phyloP scores from a whole-genome alignment of 2,329 filamentous ascomycete species.

The Stachybotrys echinatus region DNA sequence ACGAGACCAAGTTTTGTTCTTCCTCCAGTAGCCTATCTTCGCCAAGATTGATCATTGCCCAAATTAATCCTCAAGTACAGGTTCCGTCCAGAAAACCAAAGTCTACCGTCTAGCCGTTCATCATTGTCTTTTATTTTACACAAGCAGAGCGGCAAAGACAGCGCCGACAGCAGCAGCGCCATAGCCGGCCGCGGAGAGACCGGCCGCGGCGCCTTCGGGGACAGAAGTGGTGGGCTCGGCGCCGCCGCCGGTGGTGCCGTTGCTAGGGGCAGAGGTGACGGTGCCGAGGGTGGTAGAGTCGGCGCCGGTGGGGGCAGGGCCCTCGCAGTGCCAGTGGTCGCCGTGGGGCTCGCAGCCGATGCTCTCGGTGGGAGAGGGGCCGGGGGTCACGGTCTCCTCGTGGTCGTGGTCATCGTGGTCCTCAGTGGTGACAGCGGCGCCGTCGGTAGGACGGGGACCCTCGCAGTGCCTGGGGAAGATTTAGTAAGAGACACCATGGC shows the following conservation, averaged over 20 bases:
- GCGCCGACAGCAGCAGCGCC: neutral
- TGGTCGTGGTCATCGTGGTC: neutral
- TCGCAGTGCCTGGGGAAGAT: neutral
- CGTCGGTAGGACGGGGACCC: neutral
- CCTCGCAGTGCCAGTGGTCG: slow-evolving; percentile 3
- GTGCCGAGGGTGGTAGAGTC: neutral
- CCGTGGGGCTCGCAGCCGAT: slow-evolving; percentile 2
- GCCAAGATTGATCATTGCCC: too few species aligned
- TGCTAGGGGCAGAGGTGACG: neutral
- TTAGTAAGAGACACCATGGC: neutral
- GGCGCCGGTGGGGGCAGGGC: neutral
- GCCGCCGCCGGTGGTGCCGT: neutral
- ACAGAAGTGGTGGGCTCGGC: neutral
- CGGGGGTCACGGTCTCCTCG: neutral
- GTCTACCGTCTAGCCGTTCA: too few species aligned
- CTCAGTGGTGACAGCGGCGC: neutral
- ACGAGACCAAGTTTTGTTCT: too few species aligned
- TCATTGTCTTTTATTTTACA: neutral
- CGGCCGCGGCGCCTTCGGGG: neutral
- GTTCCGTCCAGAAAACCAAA: too few species aligned
- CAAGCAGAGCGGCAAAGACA: neutral
- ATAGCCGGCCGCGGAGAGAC: neutral
- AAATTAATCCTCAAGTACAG: too few species aligned
- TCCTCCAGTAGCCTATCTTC: too few species aligned
- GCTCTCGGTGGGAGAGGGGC: slow-evolving; percentile 1